A percentile compares a stretch with the other conserved stretches of the same genome.
Conservation (phyloP, 208 protist genomes). For the Acanthamoeba sp. region DNA sequence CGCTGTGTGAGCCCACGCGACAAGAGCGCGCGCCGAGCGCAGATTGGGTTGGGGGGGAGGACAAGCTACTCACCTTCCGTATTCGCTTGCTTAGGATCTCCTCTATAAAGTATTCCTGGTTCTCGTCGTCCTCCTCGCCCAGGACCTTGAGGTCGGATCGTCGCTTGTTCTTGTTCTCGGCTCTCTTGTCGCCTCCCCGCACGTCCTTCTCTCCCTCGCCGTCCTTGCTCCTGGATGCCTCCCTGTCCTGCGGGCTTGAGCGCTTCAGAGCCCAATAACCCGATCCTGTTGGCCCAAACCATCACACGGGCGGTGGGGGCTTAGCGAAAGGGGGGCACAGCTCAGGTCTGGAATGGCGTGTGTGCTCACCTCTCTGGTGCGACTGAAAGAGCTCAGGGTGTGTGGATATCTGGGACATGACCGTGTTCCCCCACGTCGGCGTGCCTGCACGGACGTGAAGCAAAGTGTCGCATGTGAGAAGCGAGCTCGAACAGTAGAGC, state of each 20-base stretch:
- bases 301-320: neutral
- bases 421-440: conserved; percentile 60
- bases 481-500: neutral
- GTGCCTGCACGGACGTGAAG: neutral
- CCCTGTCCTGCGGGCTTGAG: conserved; percentile 1
- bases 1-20: too few species aligned
- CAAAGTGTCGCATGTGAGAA: neutral
- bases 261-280: conserved; percentile 73
- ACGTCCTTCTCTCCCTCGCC: conserved; percentile 36
- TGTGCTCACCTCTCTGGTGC: conserved; percentile 16
- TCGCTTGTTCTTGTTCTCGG: conserved; percentile 67
- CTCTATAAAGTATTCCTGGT: conserved; percentile 56
- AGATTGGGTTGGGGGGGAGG: too few species aligned
- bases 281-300: neutral
- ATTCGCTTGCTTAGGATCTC: conserved; percentile 66
- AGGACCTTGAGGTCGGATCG: conserved; percentile 31
- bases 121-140: conserved; percentile 50
- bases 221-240: neutral
- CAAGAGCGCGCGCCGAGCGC: too few species aligned
- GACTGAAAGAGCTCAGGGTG: conserved; percentile 68
- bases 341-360: neutral
- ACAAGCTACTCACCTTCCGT: conserved; percentile 14
- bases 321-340: neutral
- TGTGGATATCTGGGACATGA: conserved; percentile 74
- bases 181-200: conserved; percentile 36